Percentiles rank a stretch among this genome's conserved stretches.
phyloP scores from a whole-genome alignment of 805 yeast genomes.

The Yarrowia porcina region DNA sequence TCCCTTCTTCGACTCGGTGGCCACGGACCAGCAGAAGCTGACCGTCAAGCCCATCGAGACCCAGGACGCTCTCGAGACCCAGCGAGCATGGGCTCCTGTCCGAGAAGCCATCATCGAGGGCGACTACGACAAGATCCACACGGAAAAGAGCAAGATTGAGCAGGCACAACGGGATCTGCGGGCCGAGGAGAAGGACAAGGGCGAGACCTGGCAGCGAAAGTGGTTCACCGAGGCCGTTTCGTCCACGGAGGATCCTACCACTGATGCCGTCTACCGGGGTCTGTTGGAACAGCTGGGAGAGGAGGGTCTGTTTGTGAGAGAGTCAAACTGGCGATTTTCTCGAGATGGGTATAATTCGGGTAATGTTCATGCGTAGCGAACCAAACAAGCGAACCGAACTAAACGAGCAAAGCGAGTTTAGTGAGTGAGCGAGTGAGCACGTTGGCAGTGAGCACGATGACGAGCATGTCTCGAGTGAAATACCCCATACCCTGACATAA shows the following conservation, averaged over 20 bases:
- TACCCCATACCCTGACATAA: too few species aligned
- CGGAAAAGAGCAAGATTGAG: conserved; percentile 75
- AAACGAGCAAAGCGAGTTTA: too few species aligned
- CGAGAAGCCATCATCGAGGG: conserved; percentile 80
- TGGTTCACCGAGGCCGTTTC: conserved; percentile 57
- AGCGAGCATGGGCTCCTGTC: conserved; percentile 86
- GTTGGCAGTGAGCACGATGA: too few species aligned
- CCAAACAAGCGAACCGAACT: too few species aligned
- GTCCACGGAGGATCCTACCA: conserved; percentile 27
- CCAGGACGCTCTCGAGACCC: conserved; percentile 77
- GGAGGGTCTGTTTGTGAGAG: conserved; percentile 31
- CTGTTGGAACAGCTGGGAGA: conserved; percentile 28
- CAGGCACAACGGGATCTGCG: conserved; percentile 81
- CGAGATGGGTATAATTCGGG: conserved; percentile 30
- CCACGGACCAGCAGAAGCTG: conserved; percentile 43
- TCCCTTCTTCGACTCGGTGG: conserved; percentile 37
- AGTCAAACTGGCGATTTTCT: conserved; percentile 33
- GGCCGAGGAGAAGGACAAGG: conserved; percentile 63
- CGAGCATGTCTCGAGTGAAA: too few species aligned
- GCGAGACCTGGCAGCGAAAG: conserved; percentile 68
- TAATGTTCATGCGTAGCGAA: conserved; percentile 29
- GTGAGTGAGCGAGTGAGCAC: too few species aligned
- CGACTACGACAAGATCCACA: conserved; percentile 70
- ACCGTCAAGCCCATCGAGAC: conserved; percentile 75
- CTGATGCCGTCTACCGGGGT: conserved; percentile 27